These are phyloP conservation scores for Eimeria acervulina DNA, from an alignment of 169 alveolate genomes.

Conservation along the genomic window DNA sequence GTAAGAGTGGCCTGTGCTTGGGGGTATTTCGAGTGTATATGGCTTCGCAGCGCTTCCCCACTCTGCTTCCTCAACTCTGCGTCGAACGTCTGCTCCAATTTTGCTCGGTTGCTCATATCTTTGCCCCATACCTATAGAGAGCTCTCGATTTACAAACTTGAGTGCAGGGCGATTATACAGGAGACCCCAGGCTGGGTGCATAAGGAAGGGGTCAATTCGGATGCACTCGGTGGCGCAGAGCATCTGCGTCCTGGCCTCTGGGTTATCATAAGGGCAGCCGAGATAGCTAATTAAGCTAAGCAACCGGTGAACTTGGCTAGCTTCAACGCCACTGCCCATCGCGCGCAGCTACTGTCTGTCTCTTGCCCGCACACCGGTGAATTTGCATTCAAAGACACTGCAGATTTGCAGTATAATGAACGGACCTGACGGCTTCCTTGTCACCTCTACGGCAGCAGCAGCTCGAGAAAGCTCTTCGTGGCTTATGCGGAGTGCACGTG, in stretches of 20 bases:
- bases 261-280: background rate
- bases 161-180: background rate
- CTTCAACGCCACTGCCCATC: background rate
- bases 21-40: background rate
- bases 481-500: background rate
- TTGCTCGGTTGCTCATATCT: background rate
- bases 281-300: background rate
- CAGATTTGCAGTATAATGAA: conserved; percentile 10
- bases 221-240: background rate
- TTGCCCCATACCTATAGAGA: background rate
- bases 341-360: background rate
- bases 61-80: background rate
- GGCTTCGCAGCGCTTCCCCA: background rate
- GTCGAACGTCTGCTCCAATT: background rate
- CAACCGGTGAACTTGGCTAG: background rate
- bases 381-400: background rate
- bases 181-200: background rate
- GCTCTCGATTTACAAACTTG: background rate
- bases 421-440: conserved; percentile 37
- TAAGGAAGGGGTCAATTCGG: background rate
- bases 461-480: conserved; percentile 29
- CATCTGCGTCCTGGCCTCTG: background rate
- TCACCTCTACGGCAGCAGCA: conserved; percentile 33
- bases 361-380: background rate
- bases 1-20: background rate